Evolutionary conservation across 129 eudicot species (phyloP), one percentile per base, ranked within the genome.

Genomic region (Artemisia annua): DNA sequence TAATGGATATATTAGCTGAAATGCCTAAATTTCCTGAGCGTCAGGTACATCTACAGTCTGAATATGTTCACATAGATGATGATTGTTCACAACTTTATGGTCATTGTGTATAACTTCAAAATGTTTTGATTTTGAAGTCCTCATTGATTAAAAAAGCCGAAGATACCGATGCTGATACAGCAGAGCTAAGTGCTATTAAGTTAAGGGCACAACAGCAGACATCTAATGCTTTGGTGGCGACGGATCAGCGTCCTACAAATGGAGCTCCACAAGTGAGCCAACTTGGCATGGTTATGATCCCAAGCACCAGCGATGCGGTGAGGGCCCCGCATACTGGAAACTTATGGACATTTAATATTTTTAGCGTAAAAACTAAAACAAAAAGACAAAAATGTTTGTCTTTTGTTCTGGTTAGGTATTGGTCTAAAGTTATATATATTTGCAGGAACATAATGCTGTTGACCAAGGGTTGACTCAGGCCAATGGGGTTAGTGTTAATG

Each of bases 11-110:
- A 82, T 80, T 95, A 84, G 96, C 99, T 68, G 99, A 95, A 85
- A 95, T 95, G 99, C 99, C 99, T 19, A 95, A 90, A 77, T 95
- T 95, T 70, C 99, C 99, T 55, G 99, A 95, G 63, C 88, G 99
- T 20, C 89, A 95, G 97, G 99, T 90, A 73, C 49, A 3, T 69
- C 19, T 73, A 26, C 52, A 30, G 13, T 55, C 46, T 54, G 73
- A 11, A 49, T 48, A 16, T 44, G 32, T 22, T 61, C 58, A 16
- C 43, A 50, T 26, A 17, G 52, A 53, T 55, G 1, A n/a, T 0
- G 12, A 18, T 58, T 58, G 13, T 22, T 55, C 18, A 55, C 17
- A 16, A 26, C 16, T 18, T 56, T 56, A n/a, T 72, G 76, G 18
- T 26, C 59, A 26, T 72, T 48, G 9, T n/a, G 44, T 32, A 18